Conservation (phyloP, 2,329 filamentous ascomycete genomes). For the Alternaria novae-zelandiae region DNA sequence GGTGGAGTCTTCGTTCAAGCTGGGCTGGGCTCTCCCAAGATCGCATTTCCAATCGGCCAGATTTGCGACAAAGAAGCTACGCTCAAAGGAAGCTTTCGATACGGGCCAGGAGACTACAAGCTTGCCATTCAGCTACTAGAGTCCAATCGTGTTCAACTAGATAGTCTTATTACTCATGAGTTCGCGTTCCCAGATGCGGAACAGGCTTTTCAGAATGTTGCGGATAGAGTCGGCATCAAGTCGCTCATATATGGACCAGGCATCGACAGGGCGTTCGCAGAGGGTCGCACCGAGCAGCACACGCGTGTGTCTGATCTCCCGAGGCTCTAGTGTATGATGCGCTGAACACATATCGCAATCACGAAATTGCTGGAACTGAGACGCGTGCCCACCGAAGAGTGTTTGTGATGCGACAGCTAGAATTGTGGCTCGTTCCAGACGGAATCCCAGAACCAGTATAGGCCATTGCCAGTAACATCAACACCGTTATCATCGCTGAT, state of each 20-base stretch:
- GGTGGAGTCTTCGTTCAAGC: slow-evolving; percentile 32
- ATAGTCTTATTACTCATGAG: slow-evolving; percentile 23
- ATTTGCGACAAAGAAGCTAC: slow-evolving; percentile 35
- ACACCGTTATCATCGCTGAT: slow-evolving; percentile 5
- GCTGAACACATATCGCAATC: not conserved
- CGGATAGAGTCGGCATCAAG: slow-evolving; percentile 26
- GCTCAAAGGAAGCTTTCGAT: slow-evolving; percentile 36
- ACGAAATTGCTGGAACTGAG: not conserved
- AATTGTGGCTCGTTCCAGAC: slow-evolving; percentile 11
- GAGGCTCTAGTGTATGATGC: not conserved
- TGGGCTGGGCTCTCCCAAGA: slow-evolving; percentile 23
- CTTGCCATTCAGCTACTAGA: slow-evolving; percentile 22
- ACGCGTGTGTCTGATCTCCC: not conserved
- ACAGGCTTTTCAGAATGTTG: slow-evolving; percentile 22
- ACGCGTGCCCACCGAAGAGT: not conserved
- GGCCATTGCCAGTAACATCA: slow-evolving; percentile 12
- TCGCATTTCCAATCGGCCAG: slow-evolving; percentile 29
- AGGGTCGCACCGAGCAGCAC: not conserved
- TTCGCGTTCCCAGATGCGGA: slow-evolving; percentile 22
- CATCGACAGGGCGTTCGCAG: slow-evolving; percentile 7
- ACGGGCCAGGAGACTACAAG: slow-evolving; percentile 36
- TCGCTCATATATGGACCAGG: slow-evolving; percentile 28
- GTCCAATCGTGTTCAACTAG: slow-evolving; percentile 15
- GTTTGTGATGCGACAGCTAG: not conserved
- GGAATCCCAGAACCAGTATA: slow-evolving; percentile 24